Evolutionary conservation across 257 asterid species (phyloP).

Genomic region (Solanum chiquidenum): DNA sequence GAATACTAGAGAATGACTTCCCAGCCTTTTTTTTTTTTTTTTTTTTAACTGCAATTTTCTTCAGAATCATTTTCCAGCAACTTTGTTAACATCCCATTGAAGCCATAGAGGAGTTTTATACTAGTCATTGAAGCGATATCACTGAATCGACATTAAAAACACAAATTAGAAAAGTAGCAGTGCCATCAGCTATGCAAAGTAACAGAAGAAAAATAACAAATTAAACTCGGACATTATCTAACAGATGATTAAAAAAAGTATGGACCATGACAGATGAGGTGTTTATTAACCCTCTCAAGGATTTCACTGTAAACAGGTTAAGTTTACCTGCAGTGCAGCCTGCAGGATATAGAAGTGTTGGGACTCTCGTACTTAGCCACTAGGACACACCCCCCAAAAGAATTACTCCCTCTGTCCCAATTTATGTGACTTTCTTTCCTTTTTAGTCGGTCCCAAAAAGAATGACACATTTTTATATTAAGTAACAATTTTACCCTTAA

Average conservation of each 20-base stretch:
- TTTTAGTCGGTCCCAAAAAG: no score
- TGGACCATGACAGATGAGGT: background rate
- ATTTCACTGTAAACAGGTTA: background rate
- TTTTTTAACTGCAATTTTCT: background rate
- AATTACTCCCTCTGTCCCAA: no score
- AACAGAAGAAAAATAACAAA: background rate
- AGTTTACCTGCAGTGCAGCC: background rate
- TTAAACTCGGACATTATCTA: background rate
- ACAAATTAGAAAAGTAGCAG: background rate
- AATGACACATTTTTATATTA: no score
- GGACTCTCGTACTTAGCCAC: background rate
- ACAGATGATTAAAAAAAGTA: background rate
- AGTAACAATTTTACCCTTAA: no score
- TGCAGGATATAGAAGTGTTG: background rate
- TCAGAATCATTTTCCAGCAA: background rate
- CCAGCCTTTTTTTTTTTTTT: background rate
- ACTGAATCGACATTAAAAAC: background rate
- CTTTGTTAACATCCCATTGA: background rate
- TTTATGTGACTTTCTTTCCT: no score
- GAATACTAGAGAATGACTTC: background rate
- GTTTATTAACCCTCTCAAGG: background rate
- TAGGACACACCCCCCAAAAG: background rate
- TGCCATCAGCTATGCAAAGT: background rate
- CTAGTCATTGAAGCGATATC: background rate
- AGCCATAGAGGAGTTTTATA: background rate